Conservation (phyloP, 306 rosid species). For the Phaseolus lunatus region DNA sequence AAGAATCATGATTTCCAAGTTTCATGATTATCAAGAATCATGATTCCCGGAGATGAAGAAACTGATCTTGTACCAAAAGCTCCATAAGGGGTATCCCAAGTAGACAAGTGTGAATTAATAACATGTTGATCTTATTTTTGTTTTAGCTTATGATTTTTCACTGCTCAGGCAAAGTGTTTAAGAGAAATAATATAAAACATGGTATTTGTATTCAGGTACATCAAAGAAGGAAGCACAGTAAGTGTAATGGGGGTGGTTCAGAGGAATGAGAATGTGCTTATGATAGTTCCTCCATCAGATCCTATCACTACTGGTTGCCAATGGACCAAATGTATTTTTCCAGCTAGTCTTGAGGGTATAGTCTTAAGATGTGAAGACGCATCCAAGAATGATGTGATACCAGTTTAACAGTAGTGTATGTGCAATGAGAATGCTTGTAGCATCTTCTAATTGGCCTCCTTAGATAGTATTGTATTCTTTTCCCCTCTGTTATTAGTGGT, state of each 20-base stretch:
- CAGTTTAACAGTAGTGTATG: constrained; percentile 58
- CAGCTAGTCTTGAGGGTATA: constrained; percentile 87
- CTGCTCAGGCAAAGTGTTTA: neutral
- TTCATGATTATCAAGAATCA: no score
- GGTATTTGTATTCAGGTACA: constrained; percentile 60
- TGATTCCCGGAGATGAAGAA: no score
- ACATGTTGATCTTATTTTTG: neutral
- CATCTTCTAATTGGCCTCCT: constrained; percentile 43
- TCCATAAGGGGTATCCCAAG: neutral
- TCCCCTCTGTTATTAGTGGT: constrained; percentile 54
- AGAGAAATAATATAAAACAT: constrained; percentile 15
- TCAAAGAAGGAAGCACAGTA: constrained; percentile 96
- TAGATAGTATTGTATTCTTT: constrained; percentile 52
- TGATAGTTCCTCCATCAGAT: constrained; percentile 93
- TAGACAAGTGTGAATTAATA: constrained; percentile 6
- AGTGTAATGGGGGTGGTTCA: constrained; percentile 99
- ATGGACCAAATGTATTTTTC: constrained; percentile 80
- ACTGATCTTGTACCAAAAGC: no score
- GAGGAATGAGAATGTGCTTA: constrained; percentile 89
- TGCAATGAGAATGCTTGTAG: constrained; percentile 40
- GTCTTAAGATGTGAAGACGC: constrained; percentile 86
- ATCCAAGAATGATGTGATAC: constrained; percentile 84
- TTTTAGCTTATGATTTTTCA: constrained; percentile 9
- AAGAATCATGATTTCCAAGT: no score
- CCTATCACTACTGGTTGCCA: constrained; percentile 87